Evolutionary conservation across 441 rosid species (phyloP), one percentile per base, ranked within the genome.

Genomic region (Erodium texanum): DNA sequence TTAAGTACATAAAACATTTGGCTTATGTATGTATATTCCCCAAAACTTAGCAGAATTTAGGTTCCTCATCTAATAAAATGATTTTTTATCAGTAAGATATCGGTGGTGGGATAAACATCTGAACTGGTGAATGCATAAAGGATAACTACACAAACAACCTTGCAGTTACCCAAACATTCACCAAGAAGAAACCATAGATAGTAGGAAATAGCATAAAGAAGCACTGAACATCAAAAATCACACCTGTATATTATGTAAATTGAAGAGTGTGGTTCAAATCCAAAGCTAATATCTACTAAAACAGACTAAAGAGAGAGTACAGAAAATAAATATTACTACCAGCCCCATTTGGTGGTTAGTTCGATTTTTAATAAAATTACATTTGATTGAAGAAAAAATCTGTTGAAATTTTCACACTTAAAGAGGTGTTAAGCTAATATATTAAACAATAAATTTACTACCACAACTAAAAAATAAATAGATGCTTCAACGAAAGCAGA

Each of bases 21-120:
- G 62, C 24, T 20, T 20, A 2, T 19, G 62, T 20, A 56, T 20
- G 24, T 19, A 59, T 7, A 59, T 59, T 23, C 29, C 10, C 63
- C n/a, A 24, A 59, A 59, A 59, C 12, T 59, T 59, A n/a, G 29
- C 64, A 11, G 64, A 59, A 22, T 50, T 48, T 48, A 59, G 14
- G 3, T 59, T 24, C 32, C 6, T 5, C 64, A 59, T 23, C 6
- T 59, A 59, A 10, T 22, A 22, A 24, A 22, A 23, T 11, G 32
- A 59, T 19, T 27, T 59, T 23, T 24, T 59, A 23, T 1, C 14
- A 59, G 27, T 23, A 59, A 22, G 15, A 59, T 12, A 59, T 22
- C 32, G 11, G n/a, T 59, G 15, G 29, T 16, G 8, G 16, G 14
- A 16, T 50, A 16, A 54, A 8, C 61, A 54, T 54, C 10, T 7